Evolutionary conservation across 345 rosid genomes (phyloP).

Genomic region (Turnera subulata): DNA sequence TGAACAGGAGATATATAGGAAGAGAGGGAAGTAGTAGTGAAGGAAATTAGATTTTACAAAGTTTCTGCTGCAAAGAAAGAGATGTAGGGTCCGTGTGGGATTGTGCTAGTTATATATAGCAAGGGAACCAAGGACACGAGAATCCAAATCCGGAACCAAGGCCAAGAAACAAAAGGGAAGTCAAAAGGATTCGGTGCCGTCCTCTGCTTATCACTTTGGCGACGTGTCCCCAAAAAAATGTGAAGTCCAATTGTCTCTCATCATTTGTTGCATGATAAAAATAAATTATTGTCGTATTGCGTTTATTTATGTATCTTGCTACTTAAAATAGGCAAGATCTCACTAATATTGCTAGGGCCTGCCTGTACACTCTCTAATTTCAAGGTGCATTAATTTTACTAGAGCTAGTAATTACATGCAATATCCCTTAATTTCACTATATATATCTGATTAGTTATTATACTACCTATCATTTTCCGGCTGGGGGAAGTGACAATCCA

Average conservation of each 20-base stretch:
- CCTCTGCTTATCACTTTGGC: conserved; percentile 38
- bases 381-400: no score
- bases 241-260: background rate
- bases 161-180: conserved; percentile 29
- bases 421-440: background rate
- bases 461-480: conserved; percentile 28
- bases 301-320: background rate
- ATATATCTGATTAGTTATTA: background rate
- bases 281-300: background rate
- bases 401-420: background rate
- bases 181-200: conserved; percentile 92
- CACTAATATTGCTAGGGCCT: no score
- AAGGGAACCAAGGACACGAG: no score
- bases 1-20: background rate
- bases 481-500: conserved; percentile 21
- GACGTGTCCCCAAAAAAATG: conserved; percentile 53
- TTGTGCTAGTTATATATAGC: conserved; percentile 42
- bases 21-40: background rate
- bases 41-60: background rate
- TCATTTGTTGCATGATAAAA: background rate
- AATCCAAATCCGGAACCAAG: conserved; percentile 12
- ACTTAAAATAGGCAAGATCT: background rate
- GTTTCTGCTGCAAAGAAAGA: background rate
- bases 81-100: conserved; percentile 33
- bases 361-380: no score